Evolutionary conservation across 805 yeast species (phyloP).

Genomic region (Kazachstania taianensis): DNA sequence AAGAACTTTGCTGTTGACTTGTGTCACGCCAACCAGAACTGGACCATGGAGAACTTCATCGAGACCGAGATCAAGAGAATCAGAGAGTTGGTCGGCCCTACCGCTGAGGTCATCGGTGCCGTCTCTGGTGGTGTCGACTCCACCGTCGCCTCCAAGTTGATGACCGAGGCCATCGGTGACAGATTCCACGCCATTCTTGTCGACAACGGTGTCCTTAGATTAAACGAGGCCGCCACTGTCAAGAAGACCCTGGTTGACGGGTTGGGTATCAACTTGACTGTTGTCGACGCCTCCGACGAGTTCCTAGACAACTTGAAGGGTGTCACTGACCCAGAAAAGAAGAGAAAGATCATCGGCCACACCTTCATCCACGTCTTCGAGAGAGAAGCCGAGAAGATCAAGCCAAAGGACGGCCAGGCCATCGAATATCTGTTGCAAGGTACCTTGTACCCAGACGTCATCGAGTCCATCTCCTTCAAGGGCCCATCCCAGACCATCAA

Average conservation of each 20-base stretch:
- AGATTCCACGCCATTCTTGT: conserved; percentile 97
- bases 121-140: conserved; percentile 99
- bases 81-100: conserved; percentile 84
- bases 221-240: conserved; percentile 83
- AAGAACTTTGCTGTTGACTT: conserved; percentile 88
- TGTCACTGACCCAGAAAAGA: conserved; percentile 96
- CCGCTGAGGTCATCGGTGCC: conserved; percentile 98
- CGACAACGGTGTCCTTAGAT: conserved; percentile 95
- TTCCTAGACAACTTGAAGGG: conserved; percentile 82
- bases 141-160: conserved; percentile 95
- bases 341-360: conserved; percentile 97
- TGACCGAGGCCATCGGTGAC: conserved; percentile 97
- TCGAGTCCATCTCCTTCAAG: conserved; percentile 96
- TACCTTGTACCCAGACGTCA: conserved; percentile 95
- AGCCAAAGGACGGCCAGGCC: conserved; percentile 81
- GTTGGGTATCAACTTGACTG: conserved; percentile 87
- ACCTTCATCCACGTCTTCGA: conserved; percentile 96
- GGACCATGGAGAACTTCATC: conserved; percentile 98
- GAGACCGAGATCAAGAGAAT: conserved; percentile 94
- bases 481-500: conserved; percentile 99
- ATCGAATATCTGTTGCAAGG: conserved; percentile 93
- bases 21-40: conserved; percentile 78
- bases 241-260: conserved; percentile 86
- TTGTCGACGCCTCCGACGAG: conserved; percentile 87
- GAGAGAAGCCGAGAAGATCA: conserved; percentile 85